Conservation (phyloP, 106 monocot species). For the Phalaenopsis aphrodite region DNA sequence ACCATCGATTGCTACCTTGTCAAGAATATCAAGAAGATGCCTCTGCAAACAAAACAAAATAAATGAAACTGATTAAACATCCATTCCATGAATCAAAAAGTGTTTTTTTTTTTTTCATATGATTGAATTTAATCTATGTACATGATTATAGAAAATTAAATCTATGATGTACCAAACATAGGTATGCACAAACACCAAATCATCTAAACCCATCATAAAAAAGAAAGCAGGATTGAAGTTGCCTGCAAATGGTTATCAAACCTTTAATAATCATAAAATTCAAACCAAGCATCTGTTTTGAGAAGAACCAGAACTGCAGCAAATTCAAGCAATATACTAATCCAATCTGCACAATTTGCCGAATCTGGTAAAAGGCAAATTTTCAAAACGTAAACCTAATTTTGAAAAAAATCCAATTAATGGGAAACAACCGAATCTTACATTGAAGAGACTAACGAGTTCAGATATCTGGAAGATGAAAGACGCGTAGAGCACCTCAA, state of each 20-base stretch:
- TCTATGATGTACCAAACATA: not conserved
- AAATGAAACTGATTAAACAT: not conserved
- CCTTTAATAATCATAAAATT: not conserved
- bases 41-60: conserved; percentile 39
- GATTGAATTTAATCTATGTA: not conserved
- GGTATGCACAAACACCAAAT: not conserved
- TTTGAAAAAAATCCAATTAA: not conserved
- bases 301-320: not conserved
- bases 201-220: not conserved
- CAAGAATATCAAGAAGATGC: conserved; percentile 63
- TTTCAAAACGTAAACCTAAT: not conserved
- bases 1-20: conserved; percentile 50
- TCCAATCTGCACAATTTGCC: no score
- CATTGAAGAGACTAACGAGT: conserved; percentile 79
- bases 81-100: not conserved
- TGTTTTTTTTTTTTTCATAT: not conserved
- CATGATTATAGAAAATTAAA: not conserved
- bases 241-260: not conserved
- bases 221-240: not conserved
- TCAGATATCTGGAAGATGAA: conserved; percentile 58
- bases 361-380: not conserved
- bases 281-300: not conserved
- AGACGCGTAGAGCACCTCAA: conserved; percentile 50
- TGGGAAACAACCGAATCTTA: conserved; percentile 2
- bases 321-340: not conserved